Evolutionary conservation across 345 rosid genomes (phyloP), one percentile per base, ranked within the genome.

Genomic region (Heritiera littoralis): DNA sequence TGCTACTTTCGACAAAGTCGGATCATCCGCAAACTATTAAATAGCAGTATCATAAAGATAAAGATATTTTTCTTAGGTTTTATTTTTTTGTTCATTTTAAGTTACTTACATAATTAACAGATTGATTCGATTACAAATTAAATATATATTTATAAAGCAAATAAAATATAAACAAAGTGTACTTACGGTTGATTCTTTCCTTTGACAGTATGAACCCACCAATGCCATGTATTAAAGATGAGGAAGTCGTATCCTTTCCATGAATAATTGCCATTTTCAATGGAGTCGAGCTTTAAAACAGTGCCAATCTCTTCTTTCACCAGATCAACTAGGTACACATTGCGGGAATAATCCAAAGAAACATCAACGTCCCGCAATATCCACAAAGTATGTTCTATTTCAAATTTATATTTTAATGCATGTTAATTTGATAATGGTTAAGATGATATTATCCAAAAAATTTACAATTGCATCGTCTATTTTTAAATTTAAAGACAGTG

Each of bases 221-320:
- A 90, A 71, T 90, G 95, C 66, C 78, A 93, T 52, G 92, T 81
- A 82, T 91, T 91, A 81, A 93, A 93, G 85, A 93, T 85, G 59
- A 87, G 80, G 48, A 84, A 58, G 75, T 93, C 92, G 40, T 78
- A 41, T 75, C 86, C 92, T 13, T 77, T 64, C 94, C 97, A 91
- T 20, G 54, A 75, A 2, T 75, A 75, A 2, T 75, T 20, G 23
- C 90, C 92, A 0, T 52, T 52, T 41, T 79, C 82, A 65, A 91
- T 89, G 38, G 88, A 85, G 66, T 88, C 92, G 14, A 93, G 85
- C 81, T 88, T 90, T 65, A 93, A 65, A 60, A 90, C 81, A 68
- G 20, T 35, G 13, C 92, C 93, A 65, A 61, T 74, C 38, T 85
- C 75, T 78, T 87, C 90, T n/a, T 66, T 0, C 1, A 68, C 89